Base-by-base conservation (phyloP, 169 alveolate species). In the Babesia bovis region DNA sequence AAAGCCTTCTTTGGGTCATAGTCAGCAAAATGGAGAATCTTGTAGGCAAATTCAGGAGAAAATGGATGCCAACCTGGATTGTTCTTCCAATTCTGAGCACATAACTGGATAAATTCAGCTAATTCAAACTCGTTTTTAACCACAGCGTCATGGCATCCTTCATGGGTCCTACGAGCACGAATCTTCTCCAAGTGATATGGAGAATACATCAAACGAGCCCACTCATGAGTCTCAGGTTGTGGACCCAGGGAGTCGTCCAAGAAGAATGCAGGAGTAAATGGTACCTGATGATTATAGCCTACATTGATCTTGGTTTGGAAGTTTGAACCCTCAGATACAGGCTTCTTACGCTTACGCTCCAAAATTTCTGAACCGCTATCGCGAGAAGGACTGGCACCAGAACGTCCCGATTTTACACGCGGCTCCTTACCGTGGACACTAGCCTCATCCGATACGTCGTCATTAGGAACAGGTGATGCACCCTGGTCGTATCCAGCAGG, bases 51-150 rank as follows among this genome's bases (percentile, higher is more conserved):
- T 85, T 91, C 95, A 4, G 95, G 95, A 57, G 94, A 85, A 59
- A 91, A 91, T 25, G 95, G 95, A 61, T 91, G 95, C 95, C 95
- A 91, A 13, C 94, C 95, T 12, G 90, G 91, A 45, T 84, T 85
- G 61, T 75, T 87, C 76, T 89, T 91, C 95, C 95, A 91, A 77
- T 67, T 89, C 68, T 90, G 85, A 17, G 95, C 94, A 53, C 92
- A 69, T 41, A 79, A 85, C 75, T 86, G 90, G 63, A 91, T 85
- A 59, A 81, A 91, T 40, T 85, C 90, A 40, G 93, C 91, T 76
- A 91, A 42, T 49, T 91, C 94, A 33, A 78, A 88, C 73, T 91
- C 95, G 51, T 84, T 65, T 76, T 85, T 81, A 9, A 91, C 84
- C 35, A 87, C 92, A 40, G 85, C 67, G 58, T 85, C 94, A 17